Evolutionary conservation across 2,329 filamentous ascomycete species (phyloP).

Genomic region (Chaetomium strumarium): DNA sequence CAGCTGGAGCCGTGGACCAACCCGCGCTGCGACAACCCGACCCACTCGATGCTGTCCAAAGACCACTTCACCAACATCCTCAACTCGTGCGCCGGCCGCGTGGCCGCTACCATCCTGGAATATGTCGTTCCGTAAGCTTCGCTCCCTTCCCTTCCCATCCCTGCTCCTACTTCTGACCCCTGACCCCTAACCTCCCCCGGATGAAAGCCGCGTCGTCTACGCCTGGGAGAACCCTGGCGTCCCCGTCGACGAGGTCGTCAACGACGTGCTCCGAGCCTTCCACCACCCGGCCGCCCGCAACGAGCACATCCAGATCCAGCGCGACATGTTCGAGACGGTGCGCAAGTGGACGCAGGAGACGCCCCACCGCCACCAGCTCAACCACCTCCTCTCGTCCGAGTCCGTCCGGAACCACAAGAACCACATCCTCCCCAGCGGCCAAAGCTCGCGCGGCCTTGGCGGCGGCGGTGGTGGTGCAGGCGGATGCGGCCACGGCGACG

Average conservation of each 20-base stretch:
- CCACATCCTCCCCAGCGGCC: slow-evolving; percentile 47
- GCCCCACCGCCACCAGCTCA: slow-evolving; percentile 60
- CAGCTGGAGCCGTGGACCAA: slow-evolving; percentile 80
- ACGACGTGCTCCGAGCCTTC: slow-evolving; percentile 76
- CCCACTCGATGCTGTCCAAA: slow-evolving; percentile 77
- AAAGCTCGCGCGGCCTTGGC: slow-evolving; percentile 28
- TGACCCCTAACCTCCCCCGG: not conserved
- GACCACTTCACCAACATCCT: slow-evolving; percentile 78
- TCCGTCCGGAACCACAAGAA: slow-evolving; percentile 81
- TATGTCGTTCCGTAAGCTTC: slow-evolving; percentile 70
- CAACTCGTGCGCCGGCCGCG: slow-evolving; percentile 68
- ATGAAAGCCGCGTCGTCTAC: slow-evolving; percentile 65
- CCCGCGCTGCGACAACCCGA: slow-evolving; percentile 67
- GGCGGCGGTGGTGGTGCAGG: slow-evolving; percentile 23
- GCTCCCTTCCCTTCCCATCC: not conserved
- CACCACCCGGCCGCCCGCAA: slow-evolving; percentile 85
- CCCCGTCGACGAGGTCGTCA: slow-evolving; percentile 73
- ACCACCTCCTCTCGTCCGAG: slow-evolving; percentile 72
- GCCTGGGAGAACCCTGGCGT: slow-evolving; percentile 88
- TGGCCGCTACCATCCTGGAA: slow-evolving; percentile 71
- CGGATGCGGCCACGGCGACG: slow-evolving; percentile 30
- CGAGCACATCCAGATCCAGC: slow-evolving; percentile 70
- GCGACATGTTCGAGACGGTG: slow-evolving; percentile 83
- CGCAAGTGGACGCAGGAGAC: slow-evolving; percentile 71
- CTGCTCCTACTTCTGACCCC: not conserved